Evolutionary conservation across 345 rosid genomes (phyloP).

Genomic region (Syzygium jambos): DNA sequence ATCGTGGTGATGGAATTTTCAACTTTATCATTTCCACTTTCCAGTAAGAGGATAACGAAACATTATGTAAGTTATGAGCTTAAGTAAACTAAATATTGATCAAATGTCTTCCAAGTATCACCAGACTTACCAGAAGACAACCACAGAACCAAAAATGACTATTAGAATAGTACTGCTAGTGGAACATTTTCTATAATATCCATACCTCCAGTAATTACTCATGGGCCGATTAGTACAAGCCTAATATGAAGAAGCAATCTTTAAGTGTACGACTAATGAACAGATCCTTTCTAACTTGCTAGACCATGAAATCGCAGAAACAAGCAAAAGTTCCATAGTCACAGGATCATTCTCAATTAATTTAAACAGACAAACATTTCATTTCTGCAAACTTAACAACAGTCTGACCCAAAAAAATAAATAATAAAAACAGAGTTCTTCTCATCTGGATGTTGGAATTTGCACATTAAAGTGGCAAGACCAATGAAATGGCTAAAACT

Average conservation of each 20-base stretch:
- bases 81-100: not conserved
- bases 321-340: not conserved
- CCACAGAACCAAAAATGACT: not conserved
- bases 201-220: not conserved
- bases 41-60: not conserved
- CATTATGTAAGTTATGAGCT: not conserved
- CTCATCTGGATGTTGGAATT: not conserved
- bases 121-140: not conserved
- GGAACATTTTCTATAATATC: not conserved
- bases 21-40: not conserved
- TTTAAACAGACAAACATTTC: not conserved
- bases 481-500: not conserved
- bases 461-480: not conserved
- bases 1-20: not conserved
- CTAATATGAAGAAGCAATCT: not conserved
- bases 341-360: not conserved
- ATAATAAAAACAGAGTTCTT: not conserved
- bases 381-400: not conserved
- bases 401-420: not conserved
- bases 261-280: not conserved
- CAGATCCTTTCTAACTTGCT: not conserved
- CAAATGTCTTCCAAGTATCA: not conserved
- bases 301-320: not conserved
- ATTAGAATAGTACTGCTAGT: not conserved
- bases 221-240: not conserved